Conservation (phyloP, 2,329 filamentous ascomycete species). For the Penicillium sp. region DNA sequence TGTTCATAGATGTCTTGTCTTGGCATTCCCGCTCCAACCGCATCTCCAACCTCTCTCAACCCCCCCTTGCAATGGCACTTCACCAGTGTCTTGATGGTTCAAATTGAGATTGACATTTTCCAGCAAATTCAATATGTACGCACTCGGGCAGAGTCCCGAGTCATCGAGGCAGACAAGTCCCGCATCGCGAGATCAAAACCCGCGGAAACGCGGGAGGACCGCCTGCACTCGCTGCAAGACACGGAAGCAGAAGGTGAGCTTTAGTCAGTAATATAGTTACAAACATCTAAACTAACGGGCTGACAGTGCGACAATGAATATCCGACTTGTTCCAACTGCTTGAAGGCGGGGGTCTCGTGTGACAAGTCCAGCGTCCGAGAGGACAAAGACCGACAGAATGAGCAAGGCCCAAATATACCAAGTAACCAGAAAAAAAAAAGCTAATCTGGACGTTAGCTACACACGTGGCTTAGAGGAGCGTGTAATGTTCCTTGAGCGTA, state of each 20-base stretch:
- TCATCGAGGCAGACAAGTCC: conserved; percentile 24
- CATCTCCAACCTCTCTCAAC: neutral
- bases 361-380: conserved; percentile 45
- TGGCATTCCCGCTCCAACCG: conserved; percentile 5
- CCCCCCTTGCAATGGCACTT: neutral
- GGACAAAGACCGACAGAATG: conserved; percentile 36
- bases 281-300: neutral
- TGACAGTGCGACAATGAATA: conserved; percentile 46
- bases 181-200: conserved; percentile 36
- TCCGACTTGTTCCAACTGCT: conserved; percentile 47
- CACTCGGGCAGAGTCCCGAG: conserved; percentile 14
- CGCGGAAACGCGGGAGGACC: conserved; percentile 46
- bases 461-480: conserved; percentile 44
- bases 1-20: neutral
- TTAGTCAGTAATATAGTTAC: neutral
- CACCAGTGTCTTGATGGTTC: neutral
- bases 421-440: neutral
- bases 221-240: conserved; percentile 48
- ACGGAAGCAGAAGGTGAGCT: conserved; percentile 45
- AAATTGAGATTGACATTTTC: neutral
- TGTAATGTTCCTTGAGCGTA: conserved; percentile 42
- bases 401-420: conserved; percentile 23
- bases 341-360: conserved; percentile 42
- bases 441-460: conserved; percentile 32
- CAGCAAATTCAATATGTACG: conserved; percentile 12